Evolutionary conservation across 1,139 yeast species (phyloP).

Genomic region (Saccharomyces hybrid): DNA sequence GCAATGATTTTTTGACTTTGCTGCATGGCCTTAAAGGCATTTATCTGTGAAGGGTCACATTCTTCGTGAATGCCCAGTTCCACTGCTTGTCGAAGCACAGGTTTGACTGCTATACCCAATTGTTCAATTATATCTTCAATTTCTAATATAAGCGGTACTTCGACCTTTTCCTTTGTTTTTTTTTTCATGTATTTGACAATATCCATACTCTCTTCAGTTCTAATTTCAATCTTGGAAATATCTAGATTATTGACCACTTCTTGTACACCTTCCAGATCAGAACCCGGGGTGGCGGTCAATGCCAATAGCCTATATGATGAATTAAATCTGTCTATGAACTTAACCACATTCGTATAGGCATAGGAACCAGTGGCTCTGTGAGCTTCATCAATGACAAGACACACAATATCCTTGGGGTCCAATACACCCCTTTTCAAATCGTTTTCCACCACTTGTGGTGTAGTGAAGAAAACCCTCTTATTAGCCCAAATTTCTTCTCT

Average conservation of each 20-base stretch:
- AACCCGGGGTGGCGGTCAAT: slow-evolving; percentile 91
- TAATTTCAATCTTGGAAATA: slow-evolving; percentile 71
- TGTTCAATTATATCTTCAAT: slow-evolving; percentile 46
- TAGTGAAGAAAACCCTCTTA: slow-evolving; percentile 80
- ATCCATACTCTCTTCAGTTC: slow-evolving; percentile 81
- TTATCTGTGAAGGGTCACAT: slow-evolving; percentile 57
- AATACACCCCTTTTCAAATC: slow-evolving; percentile 70
- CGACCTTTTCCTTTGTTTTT: slow-evolving; percentile 54
- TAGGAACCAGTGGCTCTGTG: slow-evolving; percentile 88
- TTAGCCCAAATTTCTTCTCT: slow-evolving; percentile 68
- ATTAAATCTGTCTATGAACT: slow-evolving; percentile 55
- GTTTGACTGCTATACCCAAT: slow-evolving; percentile 53
- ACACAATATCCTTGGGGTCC: slow-evolving; percentile 64
- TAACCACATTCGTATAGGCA: slow-evolving; percentile 77
- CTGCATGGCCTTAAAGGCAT: slow-evolving; percentile 66
- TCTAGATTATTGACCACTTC: slow-evolving; percentile 63
- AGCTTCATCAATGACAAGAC: slow-evolving; percentile 90
- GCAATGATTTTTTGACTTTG: slow-evolving; percentile 50
- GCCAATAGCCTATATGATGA: slow-evolving; percentile 69
- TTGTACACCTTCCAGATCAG: slow-evolving; percentile 83
- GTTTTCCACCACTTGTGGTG: slow-evolving; percentile 94
- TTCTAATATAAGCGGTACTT: slow-evolving; percentile 46
- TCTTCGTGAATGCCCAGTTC: slow-evolving; percentile 54
- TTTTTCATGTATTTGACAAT: slow-evolving; percentile 69
- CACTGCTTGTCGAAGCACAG: slow-evolving; percentile 57